Evolutionary conservation across 768 basidiomycete genomes (phyloP).

Genomic region (Pleurotus citrinopileatus): DNA sequence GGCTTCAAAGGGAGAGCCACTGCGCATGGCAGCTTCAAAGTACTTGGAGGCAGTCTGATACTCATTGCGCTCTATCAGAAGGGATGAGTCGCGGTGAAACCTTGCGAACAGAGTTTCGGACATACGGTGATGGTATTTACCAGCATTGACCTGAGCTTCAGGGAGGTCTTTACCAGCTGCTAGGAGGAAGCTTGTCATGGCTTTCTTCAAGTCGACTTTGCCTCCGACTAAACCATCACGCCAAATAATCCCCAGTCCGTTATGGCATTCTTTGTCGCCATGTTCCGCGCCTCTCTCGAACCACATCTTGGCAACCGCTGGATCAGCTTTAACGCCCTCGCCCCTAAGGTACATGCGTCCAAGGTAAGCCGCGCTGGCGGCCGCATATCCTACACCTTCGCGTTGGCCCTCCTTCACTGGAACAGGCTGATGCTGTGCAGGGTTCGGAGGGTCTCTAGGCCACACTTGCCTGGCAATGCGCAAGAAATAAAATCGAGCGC

Average conservation of each 20-base stretch:
- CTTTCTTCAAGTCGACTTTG: slow-evolving; percentile 60
- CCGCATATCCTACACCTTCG: slow-evolving; percentile 56
- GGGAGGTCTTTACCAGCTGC: slow-evolving; percentile 89
- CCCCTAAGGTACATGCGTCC: slow-evolving; percentile 94
- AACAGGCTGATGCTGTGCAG: slow-evolving; percentile 39
- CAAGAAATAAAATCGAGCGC: slow-evolving; percentile 82
- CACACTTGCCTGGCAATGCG: slow-evolving; percentile 82
- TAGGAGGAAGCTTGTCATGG: slow-evolving; percentile 62
- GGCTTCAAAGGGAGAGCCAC: slow-evolving; percentile 91
- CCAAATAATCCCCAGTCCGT: slow-evolving; percentile 89
- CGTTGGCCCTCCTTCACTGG: slow-evolving; percentile 44
- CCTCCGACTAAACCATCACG: slow-evolving; percentile 81
- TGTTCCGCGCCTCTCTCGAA: slow-evolving; percentile 82
- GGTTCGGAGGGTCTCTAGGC: slow-evolving; percentile 73
- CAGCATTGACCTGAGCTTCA: slow-evolving; percentile 90
- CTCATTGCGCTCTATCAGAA: slow-evolving; percentile 62
- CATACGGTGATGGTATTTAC: slow-evolving; percentile 71
- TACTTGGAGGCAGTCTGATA: slow-evolving; percentile 59
- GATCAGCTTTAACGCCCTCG: slow-evolving; percentile 83
- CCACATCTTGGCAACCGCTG: slow-evolving; percentile 83
- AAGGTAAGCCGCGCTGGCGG: slow-evolving; percentile 81
- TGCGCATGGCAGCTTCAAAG: slow-evolving; percentile 82
- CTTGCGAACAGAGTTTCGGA: slow-evolving; percentile 7
- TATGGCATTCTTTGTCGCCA: slow-evolving; percentile 86
- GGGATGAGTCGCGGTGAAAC: slow-evolving; percentile 8